Evolutionary conservation across 352 stramenopile genomes (phyloP).

Genomic region (Phytophthora parvispora): DNA sequence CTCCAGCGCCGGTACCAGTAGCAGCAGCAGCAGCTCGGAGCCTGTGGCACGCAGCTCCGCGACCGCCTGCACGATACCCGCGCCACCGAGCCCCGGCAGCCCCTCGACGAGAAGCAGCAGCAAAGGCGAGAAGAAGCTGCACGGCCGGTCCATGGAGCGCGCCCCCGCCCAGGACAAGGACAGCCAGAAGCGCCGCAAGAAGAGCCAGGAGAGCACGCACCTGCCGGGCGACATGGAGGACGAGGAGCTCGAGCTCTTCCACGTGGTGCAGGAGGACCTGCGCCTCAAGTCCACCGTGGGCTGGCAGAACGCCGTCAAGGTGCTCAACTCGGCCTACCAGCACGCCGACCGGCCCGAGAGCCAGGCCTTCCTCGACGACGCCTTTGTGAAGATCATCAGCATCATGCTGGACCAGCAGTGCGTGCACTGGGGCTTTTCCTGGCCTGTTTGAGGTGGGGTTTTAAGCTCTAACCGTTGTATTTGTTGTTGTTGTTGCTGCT

Average conservation of each 20-base stretch:
- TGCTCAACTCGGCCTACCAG: slow-evolving; percentile 76
- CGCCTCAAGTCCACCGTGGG: slow-evolving; percentile 91
- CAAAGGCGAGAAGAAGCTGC: slow-evolving; percentile 65
- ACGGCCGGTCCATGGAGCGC: slow-evolving; percentile 67
- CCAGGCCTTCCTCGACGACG: slow-evolving; percentile 81
- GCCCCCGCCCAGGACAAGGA: slow-evolving; percentile 56
- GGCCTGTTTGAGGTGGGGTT: not conserved
- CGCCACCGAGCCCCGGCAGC: slow-evolving; percentile 36
- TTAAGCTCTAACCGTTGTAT: slow-evolving; percentile 1
- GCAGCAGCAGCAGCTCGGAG: slow-evolving; percentile 30
- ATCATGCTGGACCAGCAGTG: slow-evolving; percentile 94
- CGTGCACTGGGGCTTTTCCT: slow-evolving; percentile 31
- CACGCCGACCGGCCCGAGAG: slow-evolving; percentile 81
- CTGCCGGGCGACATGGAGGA: slow-evolving; percentile 75
- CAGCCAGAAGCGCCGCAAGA: slow-evolving; percentile 76
- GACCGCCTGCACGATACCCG: slow-evolving; percentile 46
- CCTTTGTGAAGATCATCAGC: slow-evolving; percentile 85
- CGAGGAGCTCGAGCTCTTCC: slow-evolving; percentile 87
- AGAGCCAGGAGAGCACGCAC: slow-evolving; percentile 59
- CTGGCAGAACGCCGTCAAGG: slow-evolving; percentile 92
- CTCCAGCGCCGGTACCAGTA: not conserved
- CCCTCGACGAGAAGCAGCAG: slow-evolving; percentile 36
- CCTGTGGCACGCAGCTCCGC: slow-evolving; percentile 31
- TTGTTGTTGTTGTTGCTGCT: slow-evolving; percentile 14
- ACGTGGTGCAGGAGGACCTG: slow-evolving; percentile 88